Base-by-base conservation (phyloP, 2,329 filamentous ascomycete genomes). In the Keithomyces neogunnii region DNA sequence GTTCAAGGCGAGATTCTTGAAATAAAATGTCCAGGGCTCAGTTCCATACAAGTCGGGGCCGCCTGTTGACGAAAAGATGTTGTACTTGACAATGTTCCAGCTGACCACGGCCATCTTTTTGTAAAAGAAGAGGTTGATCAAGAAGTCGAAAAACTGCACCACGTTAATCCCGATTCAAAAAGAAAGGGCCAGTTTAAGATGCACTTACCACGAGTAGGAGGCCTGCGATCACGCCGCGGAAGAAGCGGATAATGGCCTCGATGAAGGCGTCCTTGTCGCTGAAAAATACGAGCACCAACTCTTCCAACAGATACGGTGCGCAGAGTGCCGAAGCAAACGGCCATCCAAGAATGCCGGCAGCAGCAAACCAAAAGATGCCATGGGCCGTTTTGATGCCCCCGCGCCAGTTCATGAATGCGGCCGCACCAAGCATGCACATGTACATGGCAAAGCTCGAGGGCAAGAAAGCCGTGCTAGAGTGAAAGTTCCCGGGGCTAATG, bases 371-470 rank as follows among this genome's bases (percentile, higher is more conserved):
- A 68, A 88, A 86, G 55, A 99, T 89, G 38, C 89, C 93, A 63
- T 82, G 78, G 0, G 88, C 84, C 0, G 89, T 95, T 66, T 85
- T 88, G 45, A 90, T 73, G 0, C 89, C 88, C 26, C 84, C 85
- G 38, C 80, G 80, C 85, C 88, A 93, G 68, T 96, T 88, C 80
- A 99, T 86, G 67, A 97, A 99, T 1, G 89, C 83, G 1, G 90
- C 81, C 51, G 90, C 81, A 9, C 91, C 93, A 6, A 97, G 74
- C 77, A 93, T 93, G 11, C 82, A 84, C 53, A 84, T 88, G 66
- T 95, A 96, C 93, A 99, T 99, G 63, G 93, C 87, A 63, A 99
- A 99, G 67, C 87, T 96, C 7, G 91, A 96, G 0, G 93, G 93
- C 4, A 99, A 74, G 63, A 88, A 96, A 5, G 92, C 84, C 1